Evolutionary conservation across 2,329 filamentous ascomycete genomes (phyloP), one percentile per base, ranked within the genome.

Genomic region (Incumbomyces lentus): DNA sequence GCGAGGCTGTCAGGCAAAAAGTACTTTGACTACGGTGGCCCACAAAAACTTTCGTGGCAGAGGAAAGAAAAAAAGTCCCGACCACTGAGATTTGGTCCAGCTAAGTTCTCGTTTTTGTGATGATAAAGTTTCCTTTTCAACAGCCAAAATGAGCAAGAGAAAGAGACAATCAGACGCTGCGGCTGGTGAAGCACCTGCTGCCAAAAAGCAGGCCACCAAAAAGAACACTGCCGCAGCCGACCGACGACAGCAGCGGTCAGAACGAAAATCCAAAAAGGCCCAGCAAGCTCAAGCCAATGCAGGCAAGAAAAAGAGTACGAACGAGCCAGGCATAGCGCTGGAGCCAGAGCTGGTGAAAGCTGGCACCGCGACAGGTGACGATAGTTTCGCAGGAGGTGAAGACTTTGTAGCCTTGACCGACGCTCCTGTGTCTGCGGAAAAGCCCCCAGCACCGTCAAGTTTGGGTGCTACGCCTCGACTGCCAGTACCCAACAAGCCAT

Each of bases 201-300:
- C 40, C 10, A 45, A 48, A 35, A 35, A 42, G 38, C 41, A 34
- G 26, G 29, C 39, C 16, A 42, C 33, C 18, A 40, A 32, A 36
- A 42, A 49, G 30, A 31, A n/a, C n/a, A 46, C 49, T 34, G 47
- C 49, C 7, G 51, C 51, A 33, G 54, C 51, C 19, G 47, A 51
- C 30, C 40, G 46, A 12, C 43, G 49, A 40, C 55, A 57, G 39
- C 49, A 49, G 29, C 54, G 50, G 40, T 57, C 55, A 22, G 55
- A 57, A 40, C 46, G 53, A 36, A 47, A 54, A 34, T 47, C 53
- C 13, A 57, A 55, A 29, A 57, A 46, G 40, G 44, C 19, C 10
- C 44, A 40, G 19, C 26, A 34, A 34, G 26, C 44, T 2, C 26
- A 55, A 42, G 37, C 46, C 34, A 54, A 52, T 22, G 47, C 50